Base-by-base conservation (phyloP, 495 filamentous ascomycete species). In the Talaromyces liani region DNA sequence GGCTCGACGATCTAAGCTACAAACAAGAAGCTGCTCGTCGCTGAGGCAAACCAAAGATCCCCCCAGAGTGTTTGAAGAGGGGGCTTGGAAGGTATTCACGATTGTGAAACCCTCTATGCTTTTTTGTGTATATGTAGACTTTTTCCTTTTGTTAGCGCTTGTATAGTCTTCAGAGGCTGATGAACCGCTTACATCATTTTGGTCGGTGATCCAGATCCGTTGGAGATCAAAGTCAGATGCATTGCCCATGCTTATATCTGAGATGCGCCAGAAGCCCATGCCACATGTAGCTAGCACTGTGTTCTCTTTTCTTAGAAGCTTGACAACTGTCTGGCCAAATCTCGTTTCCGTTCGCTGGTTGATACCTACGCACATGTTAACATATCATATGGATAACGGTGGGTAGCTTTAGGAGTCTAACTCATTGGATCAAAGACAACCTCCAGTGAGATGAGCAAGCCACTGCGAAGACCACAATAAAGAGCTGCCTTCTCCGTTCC, bases 201-300 rank as follows among this genome's bases (percentile, higher is more conserved):
- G 77, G 54, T 80, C 76, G 1, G 78, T 79, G 29, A 80, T 73
- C 75, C 77, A 80, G 39, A 80, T 66, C 45, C 72, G 66, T 54
- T 72, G 66, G 9, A 78, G 63, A 18, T 65, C 63, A 61, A 67
- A 79, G 7, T 71, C 69, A 27, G 64, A 64, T 9, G 57, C 45
- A 33, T 66, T 66, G 20, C 63, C 62, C 16, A 70, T 68, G 2
- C 59, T 62, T 31, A 58, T 60, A 57, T 71, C 72, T 22, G 72
- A 72, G 12, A 74, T 66, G 45, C 70, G 72, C 78, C 78, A 80
- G 55, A 80, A 72, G 18, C 74, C 74, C 58, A 74, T 66, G 14
- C 72, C 75, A 61, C 78, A 80, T 24, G 73, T 77, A 45, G 75
- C 65, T 31, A 79, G 59, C 3, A 72, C 72, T 60, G 69, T 69